Evolutionary conservation across 2,329 filamentous ascomycete genomes (phyloP).

Genomic region (Aaosphaeria arxii): DNA sequence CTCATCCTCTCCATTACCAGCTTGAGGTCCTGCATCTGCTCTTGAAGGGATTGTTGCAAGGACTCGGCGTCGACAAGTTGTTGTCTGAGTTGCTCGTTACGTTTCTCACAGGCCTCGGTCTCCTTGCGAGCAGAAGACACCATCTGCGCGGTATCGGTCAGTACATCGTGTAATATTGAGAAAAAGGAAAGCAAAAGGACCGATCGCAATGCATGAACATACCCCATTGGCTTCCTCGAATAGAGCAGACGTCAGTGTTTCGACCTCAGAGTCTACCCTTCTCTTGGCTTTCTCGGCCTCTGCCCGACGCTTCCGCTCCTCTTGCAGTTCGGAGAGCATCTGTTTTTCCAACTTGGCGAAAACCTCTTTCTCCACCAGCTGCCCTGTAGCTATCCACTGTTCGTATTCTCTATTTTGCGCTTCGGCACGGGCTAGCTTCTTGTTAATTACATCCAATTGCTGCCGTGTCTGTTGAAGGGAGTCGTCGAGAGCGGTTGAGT

Average conservation of each 20-base stretch:
- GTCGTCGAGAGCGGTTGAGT: conserved; percentile 90
- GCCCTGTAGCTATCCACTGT: conserved; percentile 66
- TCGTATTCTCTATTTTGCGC: conserved; percentile 66
- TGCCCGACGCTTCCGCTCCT: conserved; percentile 40
- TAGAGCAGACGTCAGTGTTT: conserved; percentile 84
- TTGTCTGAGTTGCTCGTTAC: conserved; percentile 81
- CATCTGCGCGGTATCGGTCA: conserved; percentile 56
- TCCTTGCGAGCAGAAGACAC: conserved; percentile 85
- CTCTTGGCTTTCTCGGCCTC: conserved; percentile 66
- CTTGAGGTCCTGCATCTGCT: conserved; percentile 90
- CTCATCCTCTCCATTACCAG: conserved; percentile 86
- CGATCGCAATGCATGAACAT: conserved; percentile 13
- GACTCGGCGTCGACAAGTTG: conserved; percentile 85
- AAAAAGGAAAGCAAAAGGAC: conserved; percentile 9
- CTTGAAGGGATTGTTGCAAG: conserved; percentile 83
- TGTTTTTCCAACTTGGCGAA: conserved; percentile 57
- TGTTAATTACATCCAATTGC: conserved; percentile 72
- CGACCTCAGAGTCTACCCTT: conserved; percentile 87
- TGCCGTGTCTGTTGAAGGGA: conserved; percentile 76
- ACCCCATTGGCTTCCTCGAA: conserved; percentile 96
- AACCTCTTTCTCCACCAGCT: conserved; percentile 71
- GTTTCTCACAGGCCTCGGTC: conserved; percentile 74
- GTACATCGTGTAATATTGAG: neutral
- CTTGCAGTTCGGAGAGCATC: conserved; percentile 39
- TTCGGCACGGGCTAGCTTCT: conserved; percentile 68